Percentiles rank a stretch among this genome's conserved stretches.
Evolutionary conservation across 2,329 filamentous ascomycete species (phyloP).

Genomic region (Claviceps digitariae): DNA sequence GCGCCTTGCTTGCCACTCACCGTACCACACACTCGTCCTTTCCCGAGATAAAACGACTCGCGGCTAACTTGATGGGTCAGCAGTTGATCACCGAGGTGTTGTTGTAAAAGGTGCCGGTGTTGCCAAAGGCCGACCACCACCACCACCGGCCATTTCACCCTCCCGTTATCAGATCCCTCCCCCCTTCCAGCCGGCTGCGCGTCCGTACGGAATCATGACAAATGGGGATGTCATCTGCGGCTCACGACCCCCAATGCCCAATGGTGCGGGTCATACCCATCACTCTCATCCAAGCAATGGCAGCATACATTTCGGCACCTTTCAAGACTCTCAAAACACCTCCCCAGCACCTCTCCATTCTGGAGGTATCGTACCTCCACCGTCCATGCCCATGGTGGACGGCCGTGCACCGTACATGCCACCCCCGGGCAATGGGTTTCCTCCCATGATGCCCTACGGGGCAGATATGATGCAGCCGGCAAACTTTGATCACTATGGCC

Average conservation of each 20-base stretch:
- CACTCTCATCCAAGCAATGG: constrained; percentile 40
- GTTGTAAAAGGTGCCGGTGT: constrained; percentile 2
- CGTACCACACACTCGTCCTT: not conserved
- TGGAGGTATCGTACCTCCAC: constrained; percentile 33
- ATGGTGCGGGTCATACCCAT: constrained; percentile 27
- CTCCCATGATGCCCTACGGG: constrained; percentile 23
- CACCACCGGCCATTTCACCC: constrained; percentile 19
- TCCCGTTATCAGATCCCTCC: constrained; percentile 30
- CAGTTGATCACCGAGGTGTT: constrained; percentile 7
- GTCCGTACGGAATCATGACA: constrained; percentile 15
- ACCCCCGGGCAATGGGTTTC: constrained; percentile 21
- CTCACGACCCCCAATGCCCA: constrained; percentile 19
- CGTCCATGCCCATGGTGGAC: constrained; percentile 25
- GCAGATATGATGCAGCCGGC: constrained; percentile 21
- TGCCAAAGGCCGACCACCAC: constrained; percentile 15
- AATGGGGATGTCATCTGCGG: constrained; percentile 21
- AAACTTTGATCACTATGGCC: constrained; percentile 24
- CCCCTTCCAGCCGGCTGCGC: constrained; percentile 25
- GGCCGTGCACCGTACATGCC: constrained; percentile 21
- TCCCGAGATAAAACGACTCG: not conserved
- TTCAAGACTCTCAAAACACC: constrained; percentile 40
- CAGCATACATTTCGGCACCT: constrained; percentile 42
- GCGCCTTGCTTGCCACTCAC: not conserved
- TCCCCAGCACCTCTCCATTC: constrained; percentile 41
- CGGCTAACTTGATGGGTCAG: constrained; percentile 3